phyloP scores from a whole-genome alignment of 805 yeast species.

The Cyberlindnera euphorbiae region DNA sequence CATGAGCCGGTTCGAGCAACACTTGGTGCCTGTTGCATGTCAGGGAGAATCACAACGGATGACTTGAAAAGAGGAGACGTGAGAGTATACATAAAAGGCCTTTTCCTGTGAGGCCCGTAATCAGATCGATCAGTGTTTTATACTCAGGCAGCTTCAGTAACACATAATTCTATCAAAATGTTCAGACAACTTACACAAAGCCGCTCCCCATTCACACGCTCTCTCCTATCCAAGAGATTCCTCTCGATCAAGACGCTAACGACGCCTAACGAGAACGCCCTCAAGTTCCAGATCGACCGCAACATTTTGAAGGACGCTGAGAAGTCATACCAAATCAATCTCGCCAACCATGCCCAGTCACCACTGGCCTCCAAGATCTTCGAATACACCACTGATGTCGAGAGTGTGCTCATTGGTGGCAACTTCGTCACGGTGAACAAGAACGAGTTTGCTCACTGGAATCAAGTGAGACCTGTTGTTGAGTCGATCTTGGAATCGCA shows the following conservation, averaged over 20 bases:
- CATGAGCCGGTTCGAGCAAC: no score
- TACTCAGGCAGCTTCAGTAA: no score
- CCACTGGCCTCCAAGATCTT: slow-evolving; percentile 61
- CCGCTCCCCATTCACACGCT: no score
- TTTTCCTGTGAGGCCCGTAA: no score
- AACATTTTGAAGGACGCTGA: slow-evolving; percentile 27
- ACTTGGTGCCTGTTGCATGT: no score
- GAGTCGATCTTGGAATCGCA: slow-evolving; percentile 40
- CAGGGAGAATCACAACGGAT: no score
- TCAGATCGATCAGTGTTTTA: no score
- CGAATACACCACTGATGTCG: slow-evolving; percentile 51
- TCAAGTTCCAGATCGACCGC: slow-evolving; percentile 49
- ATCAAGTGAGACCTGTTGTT: slow-evolving; percentile 62
- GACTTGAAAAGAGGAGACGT: no score
- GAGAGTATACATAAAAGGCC: no score
- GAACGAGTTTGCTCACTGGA: slow-evolving; percentile 64
- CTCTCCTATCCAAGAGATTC: slow-evolving; percentile 5
- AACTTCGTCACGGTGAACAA: slow-evolving; percentile 71
- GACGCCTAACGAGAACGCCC: slow-evolving; percentile 74
- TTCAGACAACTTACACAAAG: no score
- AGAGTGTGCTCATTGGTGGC: slow-evolving; percentile 68
- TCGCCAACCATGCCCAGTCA: slow-evolving; percentile 36
- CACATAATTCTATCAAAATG: no score
- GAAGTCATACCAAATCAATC: slow-evolving; percentile 20
- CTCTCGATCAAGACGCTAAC: slow-evolving; percentile 40